These are phyloP conservation scores for Copromyces sp. DNA, from an alignment of 495 filamentous ascomycete genomes.

Conservation along the genomic window DNA sequence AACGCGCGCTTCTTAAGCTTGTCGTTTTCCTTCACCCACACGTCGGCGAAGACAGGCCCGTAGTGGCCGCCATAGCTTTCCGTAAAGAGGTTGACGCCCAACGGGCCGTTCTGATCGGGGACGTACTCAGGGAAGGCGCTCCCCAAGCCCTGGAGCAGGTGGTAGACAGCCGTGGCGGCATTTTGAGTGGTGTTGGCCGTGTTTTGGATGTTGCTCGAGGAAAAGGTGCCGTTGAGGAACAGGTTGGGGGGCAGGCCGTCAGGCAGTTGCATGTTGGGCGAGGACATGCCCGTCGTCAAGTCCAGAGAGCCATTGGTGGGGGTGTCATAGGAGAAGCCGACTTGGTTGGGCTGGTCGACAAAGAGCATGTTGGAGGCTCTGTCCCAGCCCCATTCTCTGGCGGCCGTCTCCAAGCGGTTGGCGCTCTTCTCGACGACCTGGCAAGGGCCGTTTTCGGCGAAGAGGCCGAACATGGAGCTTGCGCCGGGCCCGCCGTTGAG, in stretches of 20 bases:
- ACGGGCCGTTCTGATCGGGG: conserved; percentile 23
- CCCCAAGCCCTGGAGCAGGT: conserved; percentile 60
- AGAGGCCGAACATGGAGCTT: conserved; percentile 58
- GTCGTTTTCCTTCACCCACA: conserved; percentile 52
- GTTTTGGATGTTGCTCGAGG: conserved; percentile 36
- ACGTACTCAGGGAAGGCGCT: conserved; percentile 58
- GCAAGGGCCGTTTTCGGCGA: conserved; percentile 45
- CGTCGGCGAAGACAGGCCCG: conserved; percentile 50
- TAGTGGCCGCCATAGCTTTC: conserved; percentile 57
- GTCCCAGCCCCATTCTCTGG: conserved; percentile 54
- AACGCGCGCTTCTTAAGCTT: not conserved
- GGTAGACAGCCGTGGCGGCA: conserved; percentile 55
- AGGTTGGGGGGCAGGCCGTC: conserved; percentile 6
- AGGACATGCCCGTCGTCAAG: conserved; percentile 24
- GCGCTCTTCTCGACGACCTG: conserved; percentile 37
- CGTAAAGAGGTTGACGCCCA: conserved; percentile 54
- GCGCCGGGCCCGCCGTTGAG: conserved; percentile 58
- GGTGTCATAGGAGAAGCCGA: conserved; percentile 47
- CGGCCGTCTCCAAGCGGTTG: conserved; percentile 36
- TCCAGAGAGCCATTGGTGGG: conserved; percentile 42
- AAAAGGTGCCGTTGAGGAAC: conserved; percentile 54
- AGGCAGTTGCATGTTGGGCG: conserved; percentile 10
- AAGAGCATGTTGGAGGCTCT: conserved; percentile 66
- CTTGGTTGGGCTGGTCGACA: conserved; percentile 54
- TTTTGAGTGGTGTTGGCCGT: conserved; percentile 58